A percentile compares a stretch with the other conserved stretches of the same genome.
Evolutionary conservation across 108 stramenopile species (phyloP).

Genomic region (Conticribra weissflogii): DNA sequence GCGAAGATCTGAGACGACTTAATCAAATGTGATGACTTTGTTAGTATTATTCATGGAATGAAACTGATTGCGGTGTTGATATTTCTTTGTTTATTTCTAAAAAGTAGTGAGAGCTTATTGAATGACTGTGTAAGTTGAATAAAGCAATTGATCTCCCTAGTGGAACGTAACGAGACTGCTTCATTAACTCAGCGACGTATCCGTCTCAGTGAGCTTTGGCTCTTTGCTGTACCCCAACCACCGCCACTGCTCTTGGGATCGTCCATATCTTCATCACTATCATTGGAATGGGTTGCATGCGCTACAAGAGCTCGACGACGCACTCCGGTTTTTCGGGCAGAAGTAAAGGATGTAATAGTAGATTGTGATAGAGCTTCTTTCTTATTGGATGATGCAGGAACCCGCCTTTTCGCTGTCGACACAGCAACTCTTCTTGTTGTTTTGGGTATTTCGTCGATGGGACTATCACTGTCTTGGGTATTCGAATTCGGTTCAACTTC

Average conservation of each 20-base stretch:
- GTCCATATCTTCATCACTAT: conserved; percentile 38
- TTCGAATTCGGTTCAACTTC: conserved; percentile 20
- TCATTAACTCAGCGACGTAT: conserved; percentile 18
- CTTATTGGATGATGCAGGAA: conserved; percentile 1
- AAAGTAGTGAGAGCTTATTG: no score
- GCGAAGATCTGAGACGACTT: no score
- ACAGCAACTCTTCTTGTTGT: neutral
- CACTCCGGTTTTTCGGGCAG: conserved; percentile 20
- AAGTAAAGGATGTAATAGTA: conserved; percentile 28
- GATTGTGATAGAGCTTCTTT: conserved; percentile 14
- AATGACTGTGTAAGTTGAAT: no score
- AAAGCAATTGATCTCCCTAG: no score
- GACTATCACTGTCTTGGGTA: neutral
- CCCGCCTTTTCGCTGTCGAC: neutral
- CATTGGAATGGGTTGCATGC: conserved; percentile 10
- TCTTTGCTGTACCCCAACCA: conserved; percentile 41
- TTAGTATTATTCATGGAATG: neutral
- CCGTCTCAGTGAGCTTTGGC: conserved; percentile 25
- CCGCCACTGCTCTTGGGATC: conserved; percentile 1
- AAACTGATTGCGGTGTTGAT: no score
- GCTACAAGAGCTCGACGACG: conserved; percentile 12
- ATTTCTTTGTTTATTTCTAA: no score
- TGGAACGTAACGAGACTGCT: no score
- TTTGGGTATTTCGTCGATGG: conserved; percentile 1
- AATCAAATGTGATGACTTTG: conserved; percentile 3